A percentile compares a stretch with the other conserved stretches of the same genome.
phyloP scores from a whole-genome alignment of 1,284 basidiomycete species.

The Ustilago vetiveriae region DNA sequence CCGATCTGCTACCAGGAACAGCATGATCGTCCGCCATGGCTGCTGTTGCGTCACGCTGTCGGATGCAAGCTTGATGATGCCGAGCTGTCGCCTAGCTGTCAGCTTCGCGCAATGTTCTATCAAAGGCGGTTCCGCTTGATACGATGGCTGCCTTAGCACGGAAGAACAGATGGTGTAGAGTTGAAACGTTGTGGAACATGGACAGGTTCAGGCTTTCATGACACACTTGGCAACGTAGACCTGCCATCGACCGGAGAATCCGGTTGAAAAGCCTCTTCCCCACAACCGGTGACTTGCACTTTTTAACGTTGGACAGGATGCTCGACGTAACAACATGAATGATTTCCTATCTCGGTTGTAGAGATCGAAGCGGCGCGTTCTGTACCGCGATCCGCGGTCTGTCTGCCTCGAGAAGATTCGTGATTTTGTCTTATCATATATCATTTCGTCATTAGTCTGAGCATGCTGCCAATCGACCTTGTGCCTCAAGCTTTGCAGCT shows the following conservation, averaged over 20 bases:
- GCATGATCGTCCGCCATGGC: slow-evolving; percentile 20
- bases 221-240: background rate
- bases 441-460: no score
- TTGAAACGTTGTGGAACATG: slow-evolving; percentile 3
- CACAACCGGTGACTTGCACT: slow-evolving; percentile 16
- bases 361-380: no score
- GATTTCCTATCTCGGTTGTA: no score
- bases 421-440: background rate
- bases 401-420: background rate
- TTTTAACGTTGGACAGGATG: no score
- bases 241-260: background rate
- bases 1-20: background rate
- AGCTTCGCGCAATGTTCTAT: no score
- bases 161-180: slow-evolving; percentile 2
- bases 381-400: slow-evolving; percentile 1
- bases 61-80: no score
- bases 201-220: slow-evolving; percentile 5
- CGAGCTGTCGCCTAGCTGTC: no score
- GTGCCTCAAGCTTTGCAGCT: no score
- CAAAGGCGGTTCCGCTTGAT: no score
- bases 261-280: background rate
- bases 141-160: no score
- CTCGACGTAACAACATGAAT: background rate
- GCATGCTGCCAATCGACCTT: no score
- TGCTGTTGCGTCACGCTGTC: background rate